A percentile compares a stretch with the other conserved stretches of the same genome.
phyloP scores from a whole-genome alignment of 2,329 filamentous ascomycete species.

The Aspergillus quadrilineatus region DNA sequence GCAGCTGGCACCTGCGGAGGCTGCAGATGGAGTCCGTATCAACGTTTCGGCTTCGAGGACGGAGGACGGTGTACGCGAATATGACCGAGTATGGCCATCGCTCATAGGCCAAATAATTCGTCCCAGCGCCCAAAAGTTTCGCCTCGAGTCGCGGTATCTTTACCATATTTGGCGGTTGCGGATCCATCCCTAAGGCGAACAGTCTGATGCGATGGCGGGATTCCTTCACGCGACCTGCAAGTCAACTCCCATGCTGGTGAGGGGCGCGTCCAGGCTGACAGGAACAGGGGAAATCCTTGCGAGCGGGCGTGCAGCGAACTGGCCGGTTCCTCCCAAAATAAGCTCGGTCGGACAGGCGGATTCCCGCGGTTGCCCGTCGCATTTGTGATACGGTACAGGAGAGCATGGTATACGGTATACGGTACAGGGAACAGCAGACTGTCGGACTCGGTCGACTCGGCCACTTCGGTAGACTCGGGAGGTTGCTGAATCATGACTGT shows the following conservation, averaged over 20 bases:
- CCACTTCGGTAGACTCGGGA: not conserved
- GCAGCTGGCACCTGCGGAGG: not conserved
- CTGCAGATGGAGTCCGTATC: not conserved
- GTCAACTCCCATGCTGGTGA: not conserved
- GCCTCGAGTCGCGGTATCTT: not conserved
- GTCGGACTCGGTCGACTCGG: not conserved
- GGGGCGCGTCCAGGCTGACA: not conserved
- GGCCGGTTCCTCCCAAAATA: not conserved
- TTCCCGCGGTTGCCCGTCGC: not conserved
- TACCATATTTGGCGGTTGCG: not conserved
- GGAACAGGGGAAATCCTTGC: not conserved
- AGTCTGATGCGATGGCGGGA: not conserved
- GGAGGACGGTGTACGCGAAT: not conserved
- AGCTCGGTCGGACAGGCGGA: not conserved
- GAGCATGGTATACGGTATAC: not conserved
- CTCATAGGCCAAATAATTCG: not conserved
- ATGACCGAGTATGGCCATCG: not conserved
- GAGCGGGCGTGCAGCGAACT: not conserved
- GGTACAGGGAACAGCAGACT: not conserved
- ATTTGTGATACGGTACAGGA: not conserved
- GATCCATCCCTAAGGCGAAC: not conserved
- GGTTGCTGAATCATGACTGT: not conserved
- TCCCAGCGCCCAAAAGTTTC: not conserved
- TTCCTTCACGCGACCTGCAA: not conserved
- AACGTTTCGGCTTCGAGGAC: not conserved